These are phyloP conservation scores for Xylaria sp. DNA, from an alignment of 2,329 filamentous ascomycete species.

Conservation along the genomic window DNA sequence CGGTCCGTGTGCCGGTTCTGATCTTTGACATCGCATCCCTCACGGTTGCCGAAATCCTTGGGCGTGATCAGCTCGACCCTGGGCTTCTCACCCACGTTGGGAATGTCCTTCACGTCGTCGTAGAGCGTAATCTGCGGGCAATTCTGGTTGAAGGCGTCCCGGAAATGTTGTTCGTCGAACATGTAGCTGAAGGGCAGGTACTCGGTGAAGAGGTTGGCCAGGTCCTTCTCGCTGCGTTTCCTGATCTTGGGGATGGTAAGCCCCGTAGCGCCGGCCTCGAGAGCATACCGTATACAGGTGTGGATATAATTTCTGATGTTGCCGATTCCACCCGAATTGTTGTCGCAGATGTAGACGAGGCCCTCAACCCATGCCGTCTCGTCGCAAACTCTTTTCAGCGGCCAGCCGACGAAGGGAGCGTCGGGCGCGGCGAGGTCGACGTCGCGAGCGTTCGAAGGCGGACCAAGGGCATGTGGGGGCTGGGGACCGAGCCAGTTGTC, in stretches of 20 bases:
- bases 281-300: conserved; percentile 52
- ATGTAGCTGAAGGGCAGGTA: conserved; percentile 48
- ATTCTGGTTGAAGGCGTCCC: conserved; percentile 37
- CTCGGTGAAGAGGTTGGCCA: conserved; percentile 46
- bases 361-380: conserved; percentile 47
- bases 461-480: conserved; percentile 10
- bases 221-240: conserved; percentile 44
- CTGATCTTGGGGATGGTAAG: conserved; percentile 50
- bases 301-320: conserved; percentile 56
- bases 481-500: conserved; percentile 29
- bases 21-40: conserved; percentile 44
- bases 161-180: conserved; percentile 51
- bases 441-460: conserved; percentile 16
- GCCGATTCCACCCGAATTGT: conserved; percentile 54
- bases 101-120: conserved; percentile 42
- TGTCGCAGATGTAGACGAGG: conserved; percentile 51
- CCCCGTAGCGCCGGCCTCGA: conserved; percentile 51
- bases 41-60: conserved; percentile 43
- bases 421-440: conserved; percentile 44
- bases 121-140: conserved; percentile 51
- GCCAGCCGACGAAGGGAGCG: conserved; percentile 50
- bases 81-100: conserved; percentile 37
- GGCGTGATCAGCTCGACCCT: conserved; percentile 46
- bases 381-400: conserved; percentile 46
- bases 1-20: conserved; percentile 46